Evolutionary conservation across 768 basidiomycete genomes (phyloP), one percentile per base, ranked within the genome.

Genomic region (Amyloporia xantha): DNA sequence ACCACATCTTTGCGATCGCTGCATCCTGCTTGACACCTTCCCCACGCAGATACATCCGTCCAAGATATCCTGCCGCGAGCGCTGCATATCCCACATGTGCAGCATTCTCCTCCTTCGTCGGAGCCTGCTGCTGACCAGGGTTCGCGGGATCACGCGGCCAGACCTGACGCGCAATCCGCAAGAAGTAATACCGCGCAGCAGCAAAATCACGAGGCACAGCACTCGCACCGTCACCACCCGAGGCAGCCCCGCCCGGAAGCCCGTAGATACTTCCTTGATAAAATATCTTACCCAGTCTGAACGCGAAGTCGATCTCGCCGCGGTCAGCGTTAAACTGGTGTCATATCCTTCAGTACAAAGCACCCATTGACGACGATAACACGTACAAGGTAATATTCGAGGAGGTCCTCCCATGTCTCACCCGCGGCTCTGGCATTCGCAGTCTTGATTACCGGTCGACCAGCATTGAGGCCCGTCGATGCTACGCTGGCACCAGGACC

Each of bases 311-410:
- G 44, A 80, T 80, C 57, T 93, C 90, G 23, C 91, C 91, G 23
- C 92, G 82, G 58, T 97, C 92, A 5, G 95, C 91, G 44, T 97
- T 96, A 67, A 95, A 99, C 86, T 95, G 54, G n/a, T n/a, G n/a
- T n/a, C 19, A 42, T 55, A 41, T 48, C 24, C 56, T 30, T 35
- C 54, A 24, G 44, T 35, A 41, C n/a, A n/a, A n/a, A n/a, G n/a
- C n/a, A n/a, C n/a, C n/a, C n/a, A n/a, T n/a, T 15, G 13, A 50
- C 49, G 24, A 24, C 40, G 12, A 33, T n/a, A 33, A 41, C 25
- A 65, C 75, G 25, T 56, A 91, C 91, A 58, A 88, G 74, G 59
- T 94, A 95, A 62, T 92, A 95, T 64, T 96, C 91, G 25, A 96
- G 71, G 42, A 95, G 79, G 60, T 96, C 90, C 53, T 88, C 83